Evolutionary conservation across 2,329 filamentous ascomycete genomes (phyloP).

Genomic region (Curvularia sp.): DNA sequence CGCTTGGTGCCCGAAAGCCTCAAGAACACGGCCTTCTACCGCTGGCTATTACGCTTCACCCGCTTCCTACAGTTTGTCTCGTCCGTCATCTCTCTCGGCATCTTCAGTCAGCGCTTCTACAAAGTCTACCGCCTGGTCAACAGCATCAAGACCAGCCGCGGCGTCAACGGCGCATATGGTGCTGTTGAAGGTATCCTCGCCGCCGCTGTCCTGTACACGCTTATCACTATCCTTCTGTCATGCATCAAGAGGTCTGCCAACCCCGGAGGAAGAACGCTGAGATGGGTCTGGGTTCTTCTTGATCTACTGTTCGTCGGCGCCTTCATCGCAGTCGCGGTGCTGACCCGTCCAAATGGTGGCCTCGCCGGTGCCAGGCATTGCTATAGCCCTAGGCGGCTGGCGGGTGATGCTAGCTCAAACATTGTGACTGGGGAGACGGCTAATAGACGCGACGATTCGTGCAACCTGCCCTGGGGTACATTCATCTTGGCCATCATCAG

Average conservation of each 20-base stretch:
- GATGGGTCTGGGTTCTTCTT: slow-evolving; percentile 54
- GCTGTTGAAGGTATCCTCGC: slow-evolving; percentile 57
- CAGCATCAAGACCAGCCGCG: slow-evolving; percentile 38
- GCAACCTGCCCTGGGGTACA: slow-evolving; percentile 55
- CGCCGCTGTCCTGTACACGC: slow-evolving; percentile 55
- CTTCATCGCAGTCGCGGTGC: slow-evolving; percentile 55
- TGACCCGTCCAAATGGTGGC: slow-evolving; percentile 51
- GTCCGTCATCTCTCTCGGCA: slow-evolving; percentile 52
- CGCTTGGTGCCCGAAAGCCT: slow-evolving; percentile 40
- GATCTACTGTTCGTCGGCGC: slow-evolving; percentile 50
- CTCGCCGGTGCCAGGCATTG: slow-evolving; percentile 46
- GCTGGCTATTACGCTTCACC: slow-evolving; percentile 46
- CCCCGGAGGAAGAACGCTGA: slow-evolving; percentile 42
- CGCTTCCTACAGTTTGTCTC: slow-evolving; percentile 57
- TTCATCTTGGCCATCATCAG: slow-evolving; percentile 56
- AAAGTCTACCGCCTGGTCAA: slow-evolving; percentile 53
- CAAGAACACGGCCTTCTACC: slow-evolving; percentile 33
- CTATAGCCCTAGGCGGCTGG: slow-evolving; percentile 26
- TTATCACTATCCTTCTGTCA: slow-evolving; percentile 49
- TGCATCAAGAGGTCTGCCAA: slow-evolving; percentile 45
- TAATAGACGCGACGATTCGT: slow-evolving; percentile 36
- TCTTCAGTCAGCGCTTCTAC: slow-evolving; percentile 54
- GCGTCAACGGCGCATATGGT: slow-evolving; percentile 45
- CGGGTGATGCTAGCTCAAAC: slow-evolving; percentile 11
- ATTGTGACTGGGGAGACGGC: slow-evolving; percentile 26